Evolutionary conservation across 768 basidiomycete species (phyloP), one percentile per base, ranked within the genome.

Genomic region (Lactifluus pinguis): DNA sequence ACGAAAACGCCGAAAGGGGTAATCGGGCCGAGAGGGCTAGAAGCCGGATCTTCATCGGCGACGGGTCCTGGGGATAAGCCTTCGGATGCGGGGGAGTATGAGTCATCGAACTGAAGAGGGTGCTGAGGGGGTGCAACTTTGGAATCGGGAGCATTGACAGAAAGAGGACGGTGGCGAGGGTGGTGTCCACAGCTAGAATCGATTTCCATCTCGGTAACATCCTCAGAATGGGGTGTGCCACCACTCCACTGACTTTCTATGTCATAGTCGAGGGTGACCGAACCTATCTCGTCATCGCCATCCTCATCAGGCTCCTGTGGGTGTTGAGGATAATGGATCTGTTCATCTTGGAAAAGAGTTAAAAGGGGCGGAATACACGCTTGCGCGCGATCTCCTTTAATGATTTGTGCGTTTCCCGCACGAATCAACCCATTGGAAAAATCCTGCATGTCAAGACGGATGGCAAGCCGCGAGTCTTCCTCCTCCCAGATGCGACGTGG

Each of bases 301-400:
- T 77, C 76, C 36, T 70, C 75, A 45, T 72, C 73, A 21, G 50
- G 19, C n/a, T 57, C 53, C 15, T 50, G 53, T 45, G 66, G 57
- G 64, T 59, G 58, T 55, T 59, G 47, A 25, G 53, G 25, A 54
- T 29, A 34, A 56, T 42, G 29, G 54, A 32, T 11, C 44, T 50
- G 54, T 29, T 56, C 42, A 59, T 56, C 47, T 25, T 60, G 48
- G 48, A 67, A 57, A 52, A 72, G 69, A 39, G 71, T 69, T 29
- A 66, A 77, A 66, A 73, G 74, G 87, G 88, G 88, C 86, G 87
- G 86, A 84, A 84, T 80, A 78, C 85, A 84, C 83, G 85, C 84
- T 81, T 89, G 79, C 81, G 85, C 86, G 84, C 76, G 85, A 74
- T 80, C 70, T 83, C 87, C 87, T 87, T 89, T 89, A 87, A 87